Percentiles rank a stretch among this genome's conserved stretches.
Conservation (phyloP, 176 grass and related monocot species). For the Cenchrus fungigraminus region DNA sequence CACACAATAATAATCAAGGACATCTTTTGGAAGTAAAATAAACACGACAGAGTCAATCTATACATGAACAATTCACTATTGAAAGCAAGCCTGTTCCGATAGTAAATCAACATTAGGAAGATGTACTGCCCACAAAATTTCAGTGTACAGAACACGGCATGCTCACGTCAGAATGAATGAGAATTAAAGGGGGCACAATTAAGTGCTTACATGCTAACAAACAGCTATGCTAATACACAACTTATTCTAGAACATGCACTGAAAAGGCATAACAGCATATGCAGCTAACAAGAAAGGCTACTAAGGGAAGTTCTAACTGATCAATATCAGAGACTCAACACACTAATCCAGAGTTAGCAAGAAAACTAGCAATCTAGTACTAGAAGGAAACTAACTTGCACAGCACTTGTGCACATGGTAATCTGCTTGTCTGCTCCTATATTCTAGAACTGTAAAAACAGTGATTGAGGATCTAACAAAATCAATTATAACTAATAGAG, state of each 20-base stretch:
- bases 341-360: conserved; percentile 10
- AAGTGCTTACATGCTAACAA: neutral
- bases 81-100: neutral
- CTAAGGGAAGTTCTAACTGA: neutral
- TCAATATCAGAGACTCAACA: neutral
- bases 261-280: neutral
- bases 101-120: neutral
- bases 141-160: too few species aligned
- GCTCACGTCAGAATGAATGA: neutral
- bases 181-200: neutral
- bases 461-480: neutral
- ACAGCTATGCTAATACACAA: neutral
- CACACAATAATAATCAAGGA: neutral
- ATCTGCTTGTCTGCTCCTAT: neutral
- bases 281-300: neutral
- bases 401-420: too few species aligned
- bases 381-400: neutral
- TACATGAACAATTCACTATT: neutral
- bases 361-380: neutral
- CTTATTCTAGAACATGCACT: neutral
- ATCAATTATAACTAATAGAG: neutral
- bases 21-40: neutral
- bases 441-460: neutral
- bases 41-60: neutral
- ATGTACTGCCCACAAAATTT: neutral